Percentiles rank a stretch among this genome's conserved stretches.
phyloP scores from a whole-genome alignment of 768 basidiomycete genomes.

The Mycena olivaceomarginata region DNA sequence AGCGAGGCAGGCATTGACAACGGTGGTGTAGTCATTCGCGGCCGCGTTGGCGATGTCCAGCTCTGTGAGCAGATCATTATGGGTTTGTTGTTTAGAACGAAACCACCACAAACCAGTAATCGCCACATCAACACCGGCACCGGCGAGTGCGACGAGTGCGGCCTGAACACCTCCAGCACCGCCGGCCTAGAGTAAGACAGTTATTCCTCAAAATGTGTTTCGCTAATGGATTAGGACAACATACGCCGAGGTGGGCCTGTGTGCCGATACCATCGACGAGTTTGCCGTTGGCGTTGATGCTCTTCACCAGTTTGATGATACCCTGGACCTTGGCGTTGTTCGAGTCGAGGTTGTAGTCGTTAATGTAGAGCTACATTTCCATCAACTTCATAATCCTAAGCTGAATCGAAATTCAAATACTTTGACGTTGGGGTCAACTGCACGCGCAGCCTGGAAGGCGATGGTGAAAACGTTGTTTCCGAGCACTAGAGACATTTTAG shows the following conservation, averaged over 20 bases:
- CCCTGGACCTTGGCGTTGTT: conserved; percentile 66
- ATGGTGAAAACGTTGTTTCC: conserved; percentile 67
- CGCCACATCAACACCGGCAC: conserved; percentile 64
- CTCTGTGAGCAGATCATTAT: conserved; percentile 45
- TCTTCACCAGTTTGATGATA: conserved; percentile 60
- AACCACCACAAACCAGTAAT: conserved; percentile 56
- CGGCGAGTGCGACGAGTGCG: conserved; percentile 67
- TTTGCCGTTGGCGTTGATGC: conserved; percentile 57
- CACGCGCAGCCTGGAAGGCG: conserved; percentile 70
- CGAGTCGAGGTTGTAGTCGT: conserved; percentile 70
- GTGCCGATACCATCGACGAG: conserved; percentile 71
- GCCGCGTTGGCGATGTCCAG: conserved; percentile 63
- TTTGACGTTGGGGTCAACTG: conserved; percentile 70
- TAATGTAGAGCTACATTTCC: conserved; percentile 58
- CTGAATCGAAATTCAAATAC: conserved; percentile 27
- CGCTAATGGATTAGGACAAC: conserved; percentile 12
- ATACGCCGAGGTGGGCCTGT: conserved; percentile 63
- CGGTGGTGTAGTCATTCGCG: conserved; percentile 65
- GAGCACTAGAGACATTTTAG: background rate
- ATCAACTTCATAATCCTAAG: background rate
- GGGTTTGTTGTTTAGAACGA: background rate
- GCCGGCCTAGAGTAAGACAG: conserved; percentile 53
- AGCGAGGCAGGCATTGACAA: conserved; percentile 66
- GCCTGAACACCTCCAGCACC: conserved; percentile 63
- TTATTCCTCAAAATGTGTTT: background rate